Percentiles rank a stretch among this genome's conserved stretches.
phyloP scores from a whole-genome alignment of 257 asterid genomes.

The Agastache rugosa region DNA sequence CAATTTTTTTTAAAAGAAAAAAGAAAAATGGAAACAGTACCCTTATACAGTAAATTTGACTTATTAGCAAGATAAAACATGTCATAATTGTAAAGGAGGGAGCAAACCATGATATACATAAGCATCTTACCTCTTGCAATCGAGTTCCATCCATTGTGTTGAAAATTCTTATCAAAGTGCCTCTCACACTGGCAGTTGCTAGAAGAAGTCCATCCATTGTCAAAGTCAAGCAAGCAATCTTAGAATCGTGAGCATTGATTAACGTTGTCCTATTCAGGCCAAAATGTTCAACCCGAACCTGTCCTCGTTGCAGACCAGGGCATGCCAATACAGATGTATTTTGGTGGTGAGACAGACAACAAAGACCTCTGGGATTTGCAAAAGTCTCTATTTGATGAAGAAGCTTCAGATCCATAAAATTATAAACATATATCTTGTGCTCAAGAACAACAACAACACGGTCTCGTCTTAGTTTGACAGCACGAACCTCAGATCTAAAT shows the following conservation, averaged over 20 bases:
- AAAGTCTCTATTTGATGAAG: constrained; percentile 90
- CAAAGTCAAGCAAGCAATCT: constrained; percentile 78
- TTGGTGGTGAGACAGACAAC: constrained; percentile 82
- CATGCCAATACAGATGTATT: constrained; percentile 86
- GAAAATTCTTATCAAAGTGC: constrained; percentile 92
- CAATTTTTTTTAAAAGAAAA: background rate
- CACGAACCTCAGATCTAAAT: constrained; percentile 91
- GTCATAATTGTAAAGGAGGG: constrained; percentile 6
- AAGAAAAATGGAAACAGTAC: background rate
- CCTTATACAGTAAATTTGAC: background rate
- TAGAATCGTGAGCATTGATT: constrained; percentile 87
- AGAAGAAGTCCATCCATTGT: constrained; percentile 94
- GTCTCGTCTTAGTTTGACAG: constrained; percentile 83
- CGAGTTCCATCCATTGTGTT: constrained; percentile 94
- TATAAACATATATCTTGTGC: constrained; percentile 88
- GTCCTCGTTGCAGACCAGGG: constrained; percentile 85
- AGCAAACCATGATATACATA: constrained; percentile 5
- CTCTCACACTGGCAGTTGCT: constrained; percentile 89
- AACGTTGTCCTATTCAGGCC: constrained; percentile 77
- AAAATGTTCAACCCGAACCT: constrained; percentile 93
- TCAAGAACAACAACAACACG: constrained; percentile 84
- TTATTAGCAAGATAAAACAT: constrained; percentile 21
- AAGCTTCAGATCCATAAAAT: constrained; percentile 88
- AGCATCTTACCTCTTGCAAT: constrained; percentile 83
- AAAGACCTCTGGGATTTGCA: constrained; percentile 86